Conservation (phyloP, 805 yeast genomes). For the Metschnikowia noctiluminum region DNA sequence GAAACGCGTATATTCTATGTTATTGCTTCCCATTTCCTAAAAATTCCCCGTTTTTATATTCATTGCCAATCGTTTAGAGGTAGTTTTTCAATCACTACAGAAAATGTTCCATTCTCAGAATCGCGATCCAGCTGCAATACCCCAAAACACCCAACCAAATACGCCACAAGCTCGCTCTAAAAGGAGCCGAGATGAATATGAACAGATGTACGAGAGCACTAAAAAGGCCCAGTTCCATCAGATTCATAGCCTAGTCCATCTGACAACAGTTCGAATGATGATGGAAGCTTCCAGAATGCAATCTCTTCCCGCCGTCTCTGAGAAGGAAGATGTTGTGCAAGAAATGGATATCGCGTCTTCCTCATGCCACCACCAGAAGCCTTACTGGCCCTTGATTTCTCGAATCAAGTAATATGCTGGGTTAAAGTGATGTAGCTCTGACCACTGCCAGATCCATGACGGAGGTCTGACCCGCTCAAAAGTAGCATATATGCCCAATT, state of each 20-base stretch:
- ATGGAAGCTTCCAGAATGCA: conserved; percentile 27
- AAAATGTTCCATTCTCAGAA: too few species aligned
- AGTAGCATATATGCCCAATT: too few species aligned
- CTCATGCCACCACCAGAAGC: conserved; percentile 8
- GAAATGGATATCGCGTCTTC: background rate
- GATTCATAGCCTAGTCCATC: conserved; percentile 32
- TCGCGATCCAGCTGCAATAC: too few species aligned
- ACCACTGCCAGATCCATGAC: background rate
- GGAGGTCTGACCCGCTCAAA: background rate
- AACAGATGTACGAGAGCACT: background rate
- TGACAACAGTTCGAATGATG: conserved; percentile 28
- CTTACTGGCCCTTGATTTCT: conserved; percentile 17
- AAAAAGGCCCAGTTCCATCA: conserved; percentile 25
- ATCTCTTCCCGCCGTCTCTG: background rate
- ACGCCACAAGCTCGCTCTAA: conserved; percentile 8
- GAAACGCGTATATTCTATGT: too few species aligned
- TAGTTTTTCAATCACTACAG: too few species aligned
- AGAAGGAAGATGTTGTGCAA: background rate
- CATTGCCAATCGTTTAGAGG: too few species aligned
- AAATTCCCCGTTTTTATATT: too few species aligned
- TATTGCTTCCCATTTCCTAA: too few species aligned
- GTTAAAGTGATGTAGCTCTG: background rate
- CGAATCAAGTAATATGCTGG: background rate
- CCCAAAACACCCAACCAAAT: conserved; percentile 6
- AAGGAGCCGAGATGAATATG: conserved; percentile 15